Base-by-base conservation (phyloP, 352 stramenopile species). In the Phytopythium oedochilum region DNA sequence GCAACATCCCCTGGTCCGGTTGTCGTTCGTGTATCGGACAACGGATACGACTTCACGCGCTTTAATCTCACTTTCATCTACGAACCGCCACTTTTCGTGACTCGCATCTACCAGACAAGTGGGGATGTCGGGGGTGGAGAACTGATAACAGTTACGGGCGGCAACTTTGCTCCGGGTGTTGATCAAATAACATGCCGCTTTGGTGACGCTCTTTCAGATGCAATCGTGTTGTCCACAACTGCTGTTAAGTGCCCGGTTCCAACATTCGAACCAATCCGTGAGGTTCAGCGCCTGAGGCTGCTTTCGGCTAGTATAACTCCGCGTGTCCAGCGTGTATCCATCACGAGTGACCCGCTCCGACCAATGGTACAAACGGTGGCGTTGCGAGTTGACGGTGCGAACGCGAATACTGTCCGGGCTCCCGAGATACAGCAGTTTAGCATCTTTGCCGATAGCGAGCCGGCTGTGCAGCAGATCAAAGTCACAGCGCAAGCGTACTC, bases 181-280 rank as follows among this genome's bases (percentile, higher is more conserved):
- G 55, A 80, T 18, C 55, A 73, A 5, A 49, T 96, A 10, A 31
- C 66, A 4, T 98, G 93, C 65, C 80, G 86, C 14, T 98, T 98
- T 73, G 93, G 90, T 40, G 78, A 96, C 12, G 67, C 71, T 8
- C 63, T 86, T 11, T 83, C 93, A 0, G 57, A 83, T 64, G 87
- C 82, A 18, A 70, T 51, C 0, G 81, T 89, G 52, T 31, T 96
- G 5, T 94, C 89, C 0, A 20, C 66, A 2, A 69, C 63, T 7
- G 74, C 83, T 32, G 73, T 90, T 14, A 66, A 66, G 14, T 97
- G 93, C 57, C 36, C 60, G 1, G 75, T 75, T 5, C 89, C 90
- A 18, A 66, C 67, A 22, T 68, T 96, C 25, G 66, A 73, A 28
- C 70, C 74, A 44, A 76, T 96, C 35, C 68, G 74, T 20, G 88